Evolutionary conservation across 2,329 filamentous ascomycete species (phyloP), one percentile per base, ranked within the genome.

Genomic region (Neofusicoccum kwambonambiense): DNA sequence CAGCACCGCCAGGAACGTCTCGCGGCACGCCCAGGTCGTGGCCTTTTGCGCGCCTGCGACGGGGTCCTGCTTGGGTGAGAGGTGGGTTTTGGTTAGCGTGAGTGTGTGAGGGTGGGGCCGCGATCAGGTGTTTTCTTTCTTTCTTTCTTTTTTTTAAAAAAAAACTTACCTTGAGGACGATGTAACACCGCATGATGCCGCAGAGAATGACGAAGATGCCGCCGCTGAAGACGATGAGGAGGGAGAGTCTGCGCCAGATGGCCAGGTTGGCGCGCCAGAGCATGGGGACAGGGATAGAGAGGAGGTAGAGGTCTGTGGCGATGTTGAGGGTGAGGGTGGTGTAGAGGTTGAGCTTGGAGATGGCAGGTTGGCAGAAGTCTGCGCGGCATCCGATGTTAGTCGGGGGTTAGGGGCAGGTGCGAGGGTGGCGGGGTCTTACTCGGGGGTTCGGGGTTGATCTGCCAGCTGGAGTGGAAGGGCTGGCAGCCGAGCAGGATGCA

Each of bases 231-330:
- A 88, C 77, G 4, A 85, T 66, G 0, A 84, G 78, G 0, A 87
- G 75, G 1, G 82, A 81, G 2, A 83, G 69, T 69, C 88, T 88
- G 69, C 86, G 84, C 1, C 76, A 71, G 9, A 78, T 76, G 13
- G 74, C 78, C 5, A 88, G 74, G 12, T 65, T 72, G 22, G 85
- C 82, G 65, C 78, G 77, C 79, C 83, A 85, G 1, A 87, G 75
- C 77, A 88, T 82, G 66, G 85, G 84, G 4, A 85, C 76, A 0
- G 85, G 84, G 37, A 87, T 86, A 39, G 80, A 79, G 58, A 87
- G 82, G 9, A 87, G 76, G 68, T 87, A 87, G 1, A 86, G 62
- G 67, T 87, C 86, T 3, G 85, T 87, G 2, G 75, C 68, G 2
- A 86, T 80, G 67, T 86, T 87, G 66, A 83, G 74, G 1, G 80